Conservation (phyloP, 768 basidiomycete species). For the Phlebiopsis flavidoalba region DNA sequence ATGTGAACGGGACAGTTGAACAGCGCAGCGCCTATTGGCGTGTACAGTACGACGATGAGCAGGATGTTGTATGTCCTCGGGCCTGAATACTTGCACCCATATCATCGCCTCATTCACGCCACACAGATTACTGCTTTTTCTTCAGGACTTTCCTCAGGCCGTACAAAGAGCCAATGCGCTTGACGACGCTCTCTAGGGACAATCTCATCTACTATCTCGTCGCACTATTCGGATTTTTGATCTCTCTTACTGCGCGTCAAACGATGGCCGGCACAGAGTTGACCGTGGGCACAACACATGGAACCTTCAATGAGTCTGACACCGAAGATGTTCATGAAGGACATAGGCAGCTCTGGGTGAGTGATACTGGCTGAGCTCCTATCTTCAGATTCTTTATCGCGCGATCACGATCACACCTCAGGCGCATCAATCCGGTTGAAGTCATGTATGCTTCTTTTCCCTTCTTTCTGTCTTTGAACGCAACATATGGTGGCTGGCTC, state of each 20-base stretch:
- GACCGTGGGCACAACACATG: slow-evolving; percentile 17
- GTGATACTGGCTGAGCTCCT: too few species aligned
- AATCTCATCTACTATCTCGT: slow-evolving; percentile 15
- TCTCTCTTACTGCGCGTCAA: slow-evolving; percentile 23
- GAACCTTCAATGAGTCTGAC: slow-evolving; percentile 20
- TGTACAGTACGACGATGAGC: not conserved
- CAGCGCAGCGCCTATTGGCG: slow-evolving; percentile 17
- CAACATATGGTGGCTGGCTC: slow-evolving; percentile 21
- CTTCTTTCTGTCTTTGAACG: slow-evolving; percentile 25
- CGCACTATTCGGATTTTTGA: slow-evolving; percentile 19
- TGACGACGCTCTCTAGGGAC: slow-evolving; percentile 21
- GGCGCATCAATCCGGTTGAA: slow-evolving; percentile 30
- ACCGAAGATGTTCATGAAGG: slow-evolving; percentile 22
- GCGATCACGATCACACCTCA: too few species aligned
- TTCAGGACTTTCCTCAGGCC: slow-evolving; percentile 18
- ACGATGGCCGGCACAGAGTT: slow-evolving; percentile 23
- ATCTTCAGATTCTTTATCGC: too few species aligned
- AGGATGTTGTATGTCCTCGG: slow-evolving; percentile 11
- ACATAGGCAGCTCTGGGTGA: slow-evolving; percentile 6
- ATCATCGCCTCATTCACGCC: not conserved
- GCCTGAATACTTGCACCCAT: not conserved
- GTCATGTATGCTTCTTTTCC: slow-evolving; percentile 26
- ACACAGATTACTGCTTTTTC: slow-evolving; percentile 17
- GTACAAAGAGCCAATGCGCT: slow-evolving; percentile 10
- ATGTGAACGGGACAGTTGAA: slow-evolving; percentile 5